These are phyloP conservation scores for Trichomonas gallinae DNA, from an alignment of 208 protist genomes.

Conservation along the genomic window DNA sequence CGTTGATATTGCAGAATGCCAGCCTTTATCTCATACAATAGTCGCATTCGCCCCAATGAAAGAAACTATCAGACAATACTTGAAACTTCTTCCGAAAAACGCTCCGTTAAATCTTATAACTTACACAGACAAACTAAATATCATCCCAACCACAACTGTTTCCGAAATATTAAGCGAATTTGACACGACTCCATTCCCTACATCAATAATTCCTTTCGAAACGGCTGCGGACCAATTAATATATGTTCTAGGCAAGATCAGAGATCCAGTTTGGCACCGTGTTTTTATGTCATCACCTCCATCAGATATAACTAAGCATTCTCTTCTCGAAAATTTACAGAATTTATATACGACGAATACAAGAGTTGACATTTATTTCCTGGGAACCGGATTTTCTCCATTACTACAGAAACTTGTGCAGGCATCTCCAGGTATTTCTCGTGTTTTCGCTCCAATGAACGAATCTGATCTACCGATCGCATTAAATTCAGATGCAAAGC, in stretches of 20 bases:
- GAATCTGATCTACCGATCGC: background rate
- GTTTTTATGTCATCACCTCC: background rate
- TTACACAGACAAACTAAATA: background rate
- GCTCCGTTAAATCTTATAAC: background rate
- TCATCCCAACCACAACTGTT: too few species aligned
- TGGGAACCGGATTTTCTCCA: background rate
- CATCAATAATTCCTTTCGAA: background rate
- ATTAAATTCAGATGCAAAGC: background rate
- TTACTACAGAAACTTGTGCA: background rate
- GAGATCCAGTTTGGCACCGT: background rate
- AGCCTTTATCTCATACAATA: background rate
- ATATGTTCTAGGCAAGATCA: background rate
- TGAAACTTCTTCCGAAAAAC: background rate
- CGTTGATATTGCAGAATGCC: background rate
- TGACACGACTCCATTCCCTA: background rate
- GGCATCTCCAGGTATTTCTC: background rate
- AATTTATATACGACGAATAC: background rate
- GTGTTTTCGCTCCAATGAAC: background rate
- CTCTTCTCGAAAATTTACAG: background rate
- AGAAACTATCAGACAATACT: background rate
- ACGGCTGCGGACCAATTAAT: background rate
- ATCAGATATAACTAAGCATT: background rate
- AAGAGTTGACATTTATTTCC: background rate
- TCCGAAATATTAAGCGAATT: background rate
- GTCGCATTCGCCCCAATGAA: background rate